A percentile compares a stretch with the other conserved stretches of the same genome.
Conservation (phyloP, 2,329 filamentous ascomycete species). For the Colletotrichum destructivum region DNA sequence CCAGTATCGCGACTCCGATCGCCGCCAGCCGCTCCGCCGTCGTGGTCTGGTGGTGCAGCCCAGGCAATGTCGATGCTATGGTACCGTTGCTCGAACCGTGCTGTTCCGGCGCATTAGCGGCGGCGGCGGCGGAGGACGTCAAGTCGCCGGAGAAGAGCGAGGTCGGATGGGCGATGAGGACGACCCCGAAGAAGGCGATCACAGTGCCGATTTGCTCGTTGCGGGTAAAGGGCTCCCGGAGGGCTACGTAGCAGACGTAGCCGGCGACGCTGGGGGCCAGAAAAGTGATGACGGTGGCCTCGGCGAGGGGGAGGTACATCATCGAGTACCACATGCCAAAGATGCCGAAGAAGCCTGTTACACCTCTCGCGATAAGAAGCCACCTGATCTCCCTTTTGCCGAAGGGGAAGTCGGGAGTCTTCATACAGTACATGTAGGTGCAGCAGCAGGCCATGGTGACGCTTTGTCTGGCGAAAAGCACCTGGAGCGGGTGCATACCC, state of each 20-base stretch:
- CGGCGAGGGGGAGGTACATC: conserved; percentile 86
- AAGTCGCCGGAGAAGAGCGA: conserved; percentile 63
- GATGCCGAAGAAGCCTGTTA: conserved; percentile 83
- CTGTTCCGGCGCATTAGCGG: conserved; percentile 24
- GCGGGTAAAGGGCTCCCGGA: conserved; percentile 83
- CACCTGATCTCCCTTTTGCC: conserved; percentile 77
- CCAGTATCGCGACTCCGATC: conserved; percentile 80
- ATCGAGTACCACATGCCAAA: conserved; percentile 79
- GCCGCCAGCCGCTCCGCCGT: conserved; percentile 78
- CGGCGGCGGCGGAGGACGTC: conserved; percentile 40
- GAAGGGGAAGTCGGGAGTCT: conserved; percentile 78
- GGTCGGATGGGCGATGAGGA: conserved; percentile 84
- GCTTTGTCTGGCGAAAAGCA: conserved; percentile 85
- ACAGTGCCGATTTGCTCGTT: conserved; percentile 83
- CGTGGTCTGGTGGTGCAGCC: conserved; percentile 60
- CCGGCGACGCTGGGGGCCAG: conserved; percentile 84
- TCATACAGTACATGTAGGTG: conserved; percentile 80
- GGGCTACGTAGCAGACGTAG: conserved; percentile 82
- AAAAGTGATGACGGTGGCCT: conserved; percentile 93
- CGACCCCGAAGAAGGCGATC: conserved; percentile 82
- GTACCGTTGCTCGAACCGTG: conserved; percentile 38
- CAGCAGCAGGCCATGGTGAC: conserved; percentile 79
- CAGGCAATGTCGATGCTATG: conserved; percentile 46
- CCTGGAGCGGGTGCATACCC: conserved; percentile 86
- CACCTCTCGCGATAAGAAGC: conserved; percentile 78